A percentile compares a stretch with the other conserved stretches of the same genome.
phyloP scores from a whole-genome alignment of 768 basidiomycete genomes.

The Asterophora lycoperdoides region DNA sequence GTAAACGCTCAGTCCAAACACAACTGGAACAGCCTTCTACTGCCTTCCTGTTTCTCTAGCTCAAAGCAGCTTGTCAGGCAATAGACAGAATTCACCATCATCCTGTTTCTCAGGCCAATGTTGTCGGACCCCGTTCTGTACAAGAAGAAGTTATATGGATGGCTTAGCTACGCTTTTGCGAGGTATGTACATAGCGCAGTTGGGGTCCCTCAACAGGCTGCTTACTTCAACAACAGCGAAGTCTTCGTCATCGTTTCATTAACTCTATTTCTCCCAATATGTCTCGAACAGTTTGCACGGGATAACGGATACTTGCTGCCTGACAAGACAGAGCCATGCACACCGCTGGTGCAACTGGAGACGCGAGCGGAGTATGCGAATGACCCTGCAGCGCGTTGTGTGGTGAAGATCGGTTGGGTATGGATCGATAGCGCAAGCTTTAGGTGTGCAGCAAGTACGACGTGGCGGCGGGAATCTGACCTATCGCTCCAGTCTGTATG shows the following conservation, averaged over 20 bases:
- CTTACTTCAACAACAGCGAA: conserved; percentile 43
- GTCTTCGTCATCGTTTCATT: conserved; percentile 80
- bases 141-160: conserved; percentile 55
- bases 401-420: conserved; percentile 73
- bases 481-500: conserved; percentile 59
- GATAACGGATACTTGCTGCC: conserved; percentile 82
- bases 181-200: conserved; percentile 40
- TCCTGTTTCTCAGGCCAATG: too few species aligned
- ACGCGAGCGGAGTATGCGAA: conserved; percentile 6
- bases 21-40: too few species aligned
- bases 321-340: conserved; percentile 61
- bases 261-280: conserved; percentile 79
- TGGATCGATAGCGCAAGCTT: conserved; percentile 94
- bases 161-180: conserved; percentile 84
- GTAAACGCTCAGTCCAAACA: too few species aligned
- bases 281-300: conserved; percentile 82
- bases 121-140: conserved; percentile 21
- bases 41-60: too few species aligned
- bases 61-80: too few species aligned
- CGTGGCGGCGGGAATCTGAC: neutral
- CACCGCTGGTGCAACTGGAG: conserved; percentile 19
- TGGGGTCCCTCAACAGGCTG: neutral
- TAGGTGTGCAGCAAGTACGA: conserved; percentile 46
- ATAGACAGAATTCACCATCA: too few species aligned
- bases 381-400: conserved; percentile 49